These are phyloP conservation scores for Kodamaea nitidulidarum DNA, from an alignment of 805 yeast species.

Conservation along the genomic window DNA sequence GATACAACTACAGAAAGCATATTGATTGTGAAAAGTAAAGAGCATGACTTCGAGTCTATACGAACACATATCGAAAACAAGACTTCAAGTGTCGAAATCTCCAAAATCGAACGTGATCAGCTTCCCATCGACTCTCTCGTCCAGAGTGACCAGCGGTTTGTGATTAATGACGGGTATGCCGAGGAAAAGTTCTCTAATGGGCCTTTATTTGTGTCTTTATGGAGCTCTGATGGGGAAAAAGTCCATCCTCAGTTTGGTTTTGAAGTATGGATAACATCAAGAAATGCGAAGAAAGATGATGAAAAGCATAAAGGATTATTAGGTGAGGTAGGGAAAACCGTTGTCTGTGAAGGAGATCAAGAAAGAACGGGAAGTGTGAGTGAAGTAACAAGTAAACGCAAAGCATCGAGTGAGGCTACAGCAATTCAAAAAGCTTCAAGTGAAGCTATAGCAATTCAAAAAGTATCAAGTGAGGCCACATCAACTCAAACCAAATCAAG, in stretches of 20 bases:
- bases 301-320: neutral
- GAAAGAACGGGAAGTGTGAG: too few relatives aligned
- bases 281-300: slow-evolving; percentile 6
- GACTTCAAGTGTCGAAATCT: slow-evolving; percentile 19
- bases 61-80: slow-evolving; percentile 4
- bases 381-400: too few relatives aligned
- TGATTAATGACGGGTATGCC: slow-evolving; percentile 23
- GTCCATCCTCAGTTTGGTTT: slow-evolving; percentile 21
- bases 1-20: slow-evolving; percentile 17
- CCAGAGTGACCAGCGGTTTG: slow-evolving; percentile 18
- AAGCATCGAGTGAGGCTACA: too few relatives aligned
- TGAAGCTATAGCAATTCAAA: too few relatives aligned
- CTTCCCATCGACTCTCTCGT: slow-evolving; percentile 22
- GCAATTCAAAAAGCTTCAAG: too few relatives aligned
- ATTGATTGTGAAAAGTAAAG: slow-evolving; percentile 30
- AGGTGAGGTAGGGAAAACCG: too few relatives aligned
- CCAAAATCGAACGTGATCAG: slow-evolving; percentile 25
- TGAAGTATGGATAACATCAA: slow-evolving; percentile 22
- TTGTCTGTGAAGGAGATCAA: too few relatives aligned
- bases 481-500: too few relatives aligned
- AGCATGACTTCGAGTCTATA: slow-evolving; percentile 11
- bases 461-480: too few relatives aligned
- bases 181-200: slow-evolving; percentile 12
- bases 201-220: slow-evolving; percentile 22
- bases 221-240: slow-evolving; percentile 19